A percentile compares a stretch with the other conserved stretches of the same genome.
Evolutionary conservation across 306 rosid genomes (phyloP).

Genomic region (Morella rubra): DNA sequence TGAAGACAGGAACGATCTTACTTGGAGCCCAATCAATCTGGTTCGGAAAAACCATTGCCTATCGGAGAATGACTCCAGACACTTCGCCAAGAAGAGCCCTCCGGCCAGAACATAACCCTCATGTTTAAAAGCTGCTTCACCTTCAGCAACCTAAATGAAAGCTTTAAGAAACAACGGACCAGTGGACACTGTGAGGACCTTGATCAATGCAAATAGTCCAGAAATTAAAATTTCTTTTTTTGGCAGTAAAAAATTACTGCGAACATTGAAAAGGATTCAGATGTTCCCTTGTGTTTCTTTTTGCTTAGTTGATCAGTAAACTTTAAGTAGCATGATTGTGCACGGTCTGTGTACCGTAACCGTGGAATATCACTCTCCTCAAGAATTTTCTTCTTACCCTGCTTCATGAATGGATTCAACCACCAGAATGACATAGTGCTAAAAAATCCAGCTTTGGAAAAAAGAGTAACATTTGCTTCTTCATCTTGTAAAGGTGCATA

Average conservation of each 20-base stretch:
- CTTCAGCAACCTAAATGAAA: slow-evolving; percentile 71
- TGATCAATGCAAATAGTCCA: slow-evolving; percentile 69
- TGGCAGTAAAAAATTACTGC: slow-evolving; percentile 57
- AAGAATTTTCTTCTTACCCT: slow-evolving; percentile 26
- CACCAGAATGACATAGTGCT: slow-evolving; percentile 31
- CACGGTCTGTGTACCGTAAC: slow-evolving; percentile 33
- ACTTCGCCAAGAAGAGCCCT: slow-evolving; percentile 57
- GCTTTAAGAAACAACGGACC: slow-evolving; percentile 79
- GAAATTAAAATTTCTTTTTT: slow-evolving; percentile 54
- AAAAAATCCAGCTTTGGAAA: slow-evolving; percentile 21
- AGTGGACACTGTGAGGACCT: slow-evolving; percentile 54
- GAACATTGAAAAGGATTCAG: slow-evolving; percentile 37
- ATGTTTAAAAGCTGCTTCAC: slow-evolving; percentile 56
- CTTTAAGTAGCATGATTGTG: slow-evolving; percentile 39
- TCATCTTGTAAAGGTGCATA: slow-evolving; percentile 17
- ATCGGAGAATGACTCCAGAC: slow-evolving; percentile 63
- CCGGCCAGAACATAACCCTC: slow-evolving; percentile 61
- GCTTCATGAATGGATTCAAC: slow-evolving; percentile 37
- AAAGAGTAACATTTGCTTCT: slow-evolving; percentile 23
- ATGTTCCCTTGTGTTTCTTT: slow-evolving; percentile 32
- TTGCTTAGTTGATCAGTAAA: slow-evolving; percentile 40
- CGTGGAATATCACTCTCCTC: slow-evolving; percentile 20
- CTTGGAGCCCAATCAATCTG: slow-evolving; percentile 59
- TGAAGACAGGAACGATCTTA: slow-evolving; percentile 62
- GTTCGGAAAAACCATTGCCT: slow-evolving; percentile 74